phyloP scores from a whole-genome alignment of 768 basidiomycete genomes.

The Aureoboletus auriporus region DNA sequence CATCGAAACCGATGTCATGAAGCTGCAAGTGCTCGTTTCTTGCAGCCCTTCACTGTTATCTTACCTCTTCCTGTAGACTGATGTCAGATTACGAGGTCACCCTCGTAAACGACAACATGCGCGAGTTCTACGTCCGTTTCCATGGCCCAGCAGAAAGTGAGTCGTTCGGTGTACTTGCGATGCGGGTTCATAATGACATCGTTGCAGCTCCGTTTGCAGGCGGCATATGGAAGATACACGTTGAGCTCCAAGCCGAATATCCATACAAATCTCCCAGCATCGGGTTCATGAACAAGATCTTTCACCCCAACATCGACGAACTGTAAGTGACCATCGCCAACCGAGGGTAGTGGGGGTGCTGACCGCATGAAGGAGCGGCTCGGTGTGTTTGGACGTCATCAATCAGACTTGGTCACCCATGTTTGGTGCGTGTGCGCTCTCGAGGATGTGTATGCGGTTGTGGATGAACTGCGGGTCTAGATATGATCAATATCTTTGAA shows the following conservation, averaged over 20 bases:
- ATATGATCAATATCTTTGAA: slow-evolving; percentile 99
- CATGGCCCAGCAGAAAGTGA: slow-evolving; percentile 91
- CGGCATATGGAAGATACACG: slow-evolving; percentile 99
- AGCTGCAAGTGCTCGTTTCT: slow-evolving; percentile 58
- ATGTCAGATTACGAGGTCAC: slow-evolving; percentile 99
- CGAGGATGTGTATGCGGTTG: not conserved
- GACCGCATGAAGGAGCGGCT: slow-evolving; percentile 69
- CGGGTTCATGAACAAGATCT: slow-evolving; percentile 99
- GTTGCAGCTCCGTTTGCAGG: slow-evolving; percentile 88
- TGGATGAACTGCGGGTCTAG: slow-evolving; percentile 37
- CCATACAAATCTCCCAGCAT: slow-evolving; percentile 99
- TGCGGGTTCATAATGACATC: slow-evolving; percentile 4
- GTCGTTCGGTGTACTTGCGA: slow-evolving; percentile 26
- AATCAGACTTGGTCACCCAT: slow-evolving; percentile 99
- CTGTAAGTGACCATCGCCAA: slow-evolving; percentile 53
- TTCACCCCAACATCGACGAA: slow-evolving; percentile 99
- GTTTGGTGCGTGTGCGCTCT: slow-evolving; percentile 69
- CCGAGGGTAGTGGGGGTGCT: slow-evolving; percentile 5
- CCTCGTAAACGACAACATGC: slow-evolving; percentile 97
- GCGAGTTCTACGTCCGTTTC: slow-evolving; percentile 97
- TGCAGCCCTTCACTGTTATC: not conserved
- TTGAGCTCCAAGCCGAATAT: slow-evolving; percentile 97
- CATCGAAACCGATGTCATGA: slow-evolving; percentile 99
- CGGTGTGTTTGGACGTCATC: slow-evolving; percentile 97
- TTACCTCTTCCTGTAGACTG: slow-evolving; percentile 50